These are phyloP conservation scores for Cladophialophora carrionii DNA, from an alignment of 2,329 filamentous ascomycete genomes.

Conservation along the genomic window DNA sequence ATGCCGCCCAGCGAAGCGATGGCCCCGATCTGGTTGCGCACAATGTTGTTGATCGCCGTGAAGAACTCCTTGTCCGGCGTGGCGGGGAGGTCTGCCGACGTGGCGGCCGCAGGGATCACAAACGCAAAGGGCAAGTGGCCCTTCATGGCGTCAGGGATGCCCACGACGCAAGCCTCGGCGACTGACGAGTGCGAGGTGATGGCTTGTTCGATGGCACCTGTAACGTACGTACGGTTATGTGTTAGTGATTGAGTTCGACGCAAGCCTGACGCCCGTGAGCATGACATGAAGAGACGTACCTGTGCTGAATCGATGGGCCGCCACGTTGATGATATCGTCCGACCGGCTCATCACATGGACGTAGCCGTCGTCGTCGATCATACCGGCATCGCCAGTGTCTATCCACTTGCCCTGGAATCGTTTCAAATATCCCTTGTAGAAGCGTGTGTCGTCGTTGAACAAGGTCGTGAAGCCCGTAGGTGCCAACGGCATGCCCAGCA, in stretches of 20 bases:
- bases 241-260: constrained; percentile 10
- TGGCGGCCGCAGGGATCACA: constrained; percentile 61
- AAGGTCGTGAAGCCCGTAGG: constrained; percentile 84
- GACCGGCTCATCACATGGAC: constrained; percentile 65
- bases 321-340: constrained; percentile 96
- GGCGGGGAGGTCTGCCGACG: constrained; percentile 44
- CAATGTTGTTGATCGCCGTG: constrained; percentile 53
- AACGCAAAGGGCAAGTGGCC: constrained; percentile 93
- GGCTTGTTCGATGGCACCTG: constrained; percentile 86
- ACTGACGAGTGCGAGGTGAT: constrained; percentile 78
- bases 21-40: constrained; percentile 80
- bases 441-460: constrained; percentile 83
- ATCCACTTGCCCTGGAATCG: constrained; percentile 81
- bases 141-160: constrained; percentile 82
- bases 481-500: constrained; percentile 77
- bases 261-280: too few species aligned
- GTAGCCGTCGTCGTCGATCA: constrained; percentile 75
- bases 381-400: constrained; percentile 88
- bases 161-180: constrained; percentile 83
- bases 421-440: constrained; percentile 82
- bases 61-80: constrained; percentile 51
- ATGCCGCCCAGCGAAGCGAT: constrained; percentile 86
- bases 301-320: constrained; percentile 85
- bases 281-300: constrained; percentile 54
- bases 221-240: background rate